phyloP scores from a whole-genome alignment of 2,329 filamentous ascomycete species.

The Aspergillus tanneri region DNA sequence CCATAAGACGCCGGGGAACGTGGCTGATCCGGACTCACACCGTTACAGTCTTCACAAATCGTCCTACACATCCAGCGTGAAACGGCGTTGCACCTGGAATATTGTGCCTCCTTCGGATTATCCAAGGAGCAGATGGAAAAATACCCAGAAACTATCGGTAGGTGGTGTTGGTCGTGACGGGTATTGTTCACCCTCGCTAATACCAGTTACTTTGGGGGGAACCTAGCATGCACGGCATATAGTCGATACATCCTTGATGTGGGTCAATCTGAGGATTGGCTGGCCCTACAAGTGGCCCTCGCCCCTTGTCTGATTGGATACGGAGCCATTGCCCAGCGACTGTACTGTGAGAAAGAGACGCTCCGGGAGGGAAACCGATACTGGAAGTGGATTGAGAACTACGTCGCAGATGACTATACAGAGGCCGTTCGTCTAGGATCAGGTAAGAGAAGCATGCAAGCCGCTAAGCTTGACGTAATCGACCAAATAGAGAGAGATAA shows the following conservation, averaged over 20 bases:
- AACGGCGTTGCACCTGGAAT: constrained; percentile 75
- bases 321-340: constrained; percentile 70
- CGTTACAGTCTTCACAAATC: constrained; percentile 62
- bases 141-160: constrained; percentile 72
- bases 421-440: constrained; percentile 69
- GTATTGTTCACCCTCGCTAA: constrained; percentile 9
- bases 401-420: constrained; percentile 75
- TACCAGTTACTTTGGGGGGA: neutral
- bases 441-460: constrained; percentile 50
- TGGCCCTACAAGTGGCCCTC: constrained; percentile 80
- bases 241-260: constrained; percentile 85
- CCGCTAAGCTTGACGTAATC: neutral
- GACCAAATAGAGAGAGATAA: too few relatives aligned
- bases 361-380: constrained; percentile 67
- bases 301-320: constrained; percentile 91
- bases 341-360: constrained; percentile 64
- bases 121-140: constrained; percentile 69
- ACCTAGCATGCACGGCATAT: constrained; percentile 72
- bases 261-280: constrained; percentile 82
- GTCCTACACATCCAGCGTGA: constrained; percentile 76
- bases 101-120: constrained; percentile 79
- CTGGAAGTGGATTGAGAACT: constrained; percentile 90
- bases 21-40: neutral
- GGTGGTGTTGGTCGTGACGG: constrained; percentile 1
- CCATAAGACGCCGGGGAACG: neutral